Conservation (phyloP, 768 basidiomycete genomes). For the Tulasnella sp. region DNA sequence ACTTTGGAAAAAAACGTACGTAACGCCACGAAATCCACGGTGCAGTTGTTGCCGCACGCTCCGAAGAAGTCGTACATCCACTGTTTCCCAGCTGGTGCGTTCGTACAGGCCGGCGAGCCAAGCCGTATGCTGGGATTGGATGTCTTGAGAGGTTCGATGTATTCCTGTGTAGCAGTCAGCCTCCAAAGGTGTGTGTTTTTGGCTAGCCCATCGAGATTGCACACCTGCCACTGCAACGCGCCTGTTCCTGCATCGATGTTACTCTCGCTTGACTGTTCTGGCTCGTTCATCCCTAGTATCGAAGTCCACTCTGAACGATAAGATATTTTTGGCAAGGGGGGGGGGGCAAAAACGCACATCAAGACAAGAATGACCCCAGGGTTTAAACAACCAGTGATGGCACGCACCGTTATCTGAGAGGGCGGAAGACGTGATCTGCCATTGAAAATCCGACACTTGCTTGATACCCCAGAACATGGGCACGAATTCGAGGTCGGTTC, state of each 20-base stretch:
- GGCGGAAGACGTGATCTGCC: conserved; percentile 32
- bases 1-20: conserved; percentile 29
- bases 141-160: conserved; percentile 33
- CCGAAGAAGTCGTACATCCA: conserved; percentile 45
- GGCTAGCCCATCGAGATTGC: conserved; percentile 26
- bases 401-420: too few relatives aligned
- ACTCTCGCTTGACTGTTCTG: conserved; percentile 36
- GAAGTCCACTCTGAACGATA: conserved; percentile 29
- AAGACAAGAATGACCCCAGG: too few relatives aligned
- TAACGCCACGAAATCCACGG: conserved; percentile 45
- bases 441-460: conserved; percentile 30
- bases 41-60: conserved; percentile 40
- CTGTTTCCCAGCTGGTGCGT: conserved; percentile 39
- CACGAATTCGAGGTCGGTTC: conserved; percentile 38
- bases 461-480: conserved; percentile 45
- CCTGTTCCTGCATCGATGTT: conserved; percentile 40
- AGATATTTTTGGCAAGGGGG: too few relatives aligned
- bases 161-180: not conserved
- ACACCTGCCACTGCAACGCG: conserved; percentile 39
- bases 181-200: not conserved
- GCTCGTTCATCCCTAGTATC: conserved; percentile 49
- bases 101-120: conserved; percentile 44
- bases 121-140: conserved; percentile 33
- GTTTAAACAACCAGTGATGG: too few relatives aligned
- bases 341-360: too few relatives aligned